Base-by-base conservation (phyloP, 495 filamentous ascomycete species). In the Xanthoparmelia taractica region DNA sequence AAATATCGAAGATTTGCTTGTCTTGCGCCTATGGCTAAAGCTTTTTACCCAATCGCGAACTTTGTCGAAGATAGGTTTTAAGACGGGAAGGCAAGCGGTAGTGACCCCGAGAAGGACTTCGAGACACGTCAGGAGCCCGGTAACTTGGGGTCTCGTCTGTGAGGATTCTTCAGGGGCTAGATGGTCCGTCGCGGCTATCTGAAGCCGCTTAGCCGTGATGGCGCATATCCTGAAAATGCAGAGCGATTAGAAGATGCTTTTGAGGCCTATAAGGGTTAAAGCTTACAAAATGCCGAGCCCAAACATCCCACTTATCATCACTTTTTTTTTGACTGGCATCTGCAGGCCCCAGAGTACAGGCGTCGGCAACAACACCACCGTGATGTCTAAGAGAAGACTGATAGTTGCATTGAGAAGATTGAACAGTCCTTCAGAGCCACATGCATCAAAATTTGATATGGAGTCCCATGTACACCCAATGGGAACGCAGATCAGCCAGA, bases 291-390 rank as follows among this genome's bases (percentile, higher is more conserved):
- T 23, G 37, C 67, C 67, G 17, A 69, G 40, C 4, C 61, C 61
- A 58, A 69, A 69, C 27, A 67, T 67, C 4, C 25, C 48, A 41
- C 57, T 65, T 37, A 75, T 48, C 12, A 48, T 64, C 7, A 70
- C 27, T 43, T 74, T 75, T 59, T 73, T 76, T 59, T 66, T 69
- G 54, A 64, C 41, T 61, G 73, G 72, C 67, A 75, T 67, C 65
- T 73, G 73, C 67, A 74, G 66, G 52, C 70, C 61, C 77, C 75
- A 74, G 20, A 78, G 67, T 52, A 77, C 67, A 27, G 74, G 79
- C 69, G 81, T 71, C 12, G 76, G 79, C 63, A 78, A 66, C 2
- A 72, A 55, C n/a, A 76, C 69, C 34, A 77, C 72, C 59, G 70
- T 43, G 38, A 78, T 58, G 56, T 79, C 78, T 2, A 73, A 70